Evolutionary conservation across 2,329 filamentous ascomycete genomes (phyloP), one percentile per base, ranked within the genome.

Genomic region (Calonectria honghensis): DNA sequence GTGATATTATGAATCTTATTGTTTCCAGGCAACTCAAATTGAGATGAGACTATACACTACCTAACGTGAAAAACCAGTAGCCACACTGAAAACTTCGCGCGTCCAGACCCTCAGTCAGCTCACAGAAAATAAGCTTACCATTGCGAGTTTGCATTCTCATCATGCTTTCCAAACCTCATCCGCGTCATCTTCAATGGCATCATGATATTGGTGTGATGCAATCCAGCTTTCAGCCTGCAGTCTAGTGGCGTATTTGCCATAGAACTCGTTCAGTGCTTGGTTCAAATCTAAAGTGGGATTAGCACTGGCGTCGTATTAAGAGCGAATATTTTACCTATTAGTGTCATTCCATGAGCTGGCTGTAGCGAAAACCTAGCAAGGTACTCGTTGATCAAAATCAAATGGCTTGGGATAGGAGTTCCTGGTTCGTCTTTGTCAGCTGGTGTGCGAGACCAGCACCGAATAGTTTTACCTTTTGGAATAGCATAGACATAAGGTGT

Each of bases 351-450:
- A 31, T 54, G 67, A 2, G 73, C 77, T 57, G 78, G 77, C 57
- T 79, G 77, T 7, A 78, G 75, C 39, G 77, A 75, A 57, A 78
- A 79, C 32, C 57, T 65, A 37, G 75, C 51, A 0, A 75, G 20
- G 32, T 68, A 73, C 18, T 78, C 74, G 39, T 78, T 74, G 66
- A 78, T 69, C 7, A 79, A 70, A 20, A 75, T 76, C 0, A 78
- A 48, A 45, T 75, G 31, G 41, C 35, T 69, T 3, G 77, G 75
- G 7, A 77, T 71, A 1, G 68, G 70, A 2, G 76, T 77, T 61
- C 65, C 74, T 37, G 24, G 24, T 54, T 31, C 14, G 5, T 29
- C 51, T 18, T 52, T 54, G 13, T 31, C n/a, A 31, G 20, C 51
- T 16, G 0, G 20, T 39, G 61, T 50, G 24, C 16, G 31, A 29